These are phyloP conservation scores for Lichtheimia ramosa DNA, from an alignment of 371 early-diverging fungal genomes.

Conservation along the genomic window DNA sequence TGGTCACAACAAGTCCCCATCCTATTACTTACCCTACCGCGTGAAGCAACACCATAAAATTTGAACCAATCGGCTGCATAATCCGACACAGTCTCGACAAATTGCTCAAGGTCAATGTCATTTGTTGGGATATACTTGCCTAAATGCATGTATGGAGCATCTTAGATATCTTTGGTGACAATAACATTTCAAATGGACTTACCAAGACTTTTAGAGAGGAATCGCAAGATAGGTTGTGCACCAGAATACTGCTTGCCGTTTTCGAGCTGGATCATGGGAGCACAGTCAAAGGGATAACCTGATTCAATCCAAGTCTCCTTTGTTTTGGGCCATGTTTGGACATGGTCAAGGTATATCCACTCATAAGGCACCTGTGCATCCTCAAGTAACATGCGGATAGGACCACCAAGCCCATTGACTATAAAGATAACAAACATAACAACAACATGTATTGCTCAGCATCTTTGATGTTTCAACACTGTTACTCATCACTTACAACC, in stretches of 20 bases:
- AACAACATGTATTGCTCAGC: too few species aligned
- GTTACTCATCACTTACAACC: too few species aligned
- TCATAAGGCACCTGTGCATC: constrained; percentile 10
- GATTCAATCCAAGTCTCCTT: not conserved
- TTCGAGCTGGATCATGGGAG: not conserved
- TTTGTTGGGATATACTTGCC: constrained; percentile 7
- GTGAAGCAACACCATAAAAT: not conserved
- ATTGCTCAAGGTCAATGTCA: constrained; percentile 5
- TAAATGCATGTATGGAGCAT: too few species aligned
- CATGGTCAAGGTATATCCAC: not conserved
- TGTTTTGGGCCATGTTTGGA: not conserved
- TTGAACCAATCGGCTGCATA: constrained; percentile 1
- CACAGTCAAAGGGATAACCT: not conserved
- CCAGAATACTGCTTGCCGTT: constrained; percentile 2
- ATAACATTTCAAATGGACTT: too few species aligned
- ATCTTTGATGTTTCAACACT: too few species aligned
- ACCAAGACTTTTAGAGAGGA: constrained; percentile 6
- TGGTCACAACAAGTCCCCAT: too few species aligned
- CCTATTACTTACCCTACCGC: too few species aligned
- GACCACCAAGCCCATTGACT: constrained; percentile 1
- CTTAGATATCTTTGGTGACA: too few species aligned
- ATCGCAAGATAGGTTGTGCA: constrained; percentile 7
- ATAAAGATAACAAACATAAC: too few species aligned
- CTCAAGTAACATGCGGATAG: constrained; percentile 7
- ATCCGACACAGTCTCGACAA: constrained; percentile 7